Evolutionary conservation across 2,329 filamentous ascomycete species (phyloP).

Genomic region (Sarocladium strictum): DNA sequence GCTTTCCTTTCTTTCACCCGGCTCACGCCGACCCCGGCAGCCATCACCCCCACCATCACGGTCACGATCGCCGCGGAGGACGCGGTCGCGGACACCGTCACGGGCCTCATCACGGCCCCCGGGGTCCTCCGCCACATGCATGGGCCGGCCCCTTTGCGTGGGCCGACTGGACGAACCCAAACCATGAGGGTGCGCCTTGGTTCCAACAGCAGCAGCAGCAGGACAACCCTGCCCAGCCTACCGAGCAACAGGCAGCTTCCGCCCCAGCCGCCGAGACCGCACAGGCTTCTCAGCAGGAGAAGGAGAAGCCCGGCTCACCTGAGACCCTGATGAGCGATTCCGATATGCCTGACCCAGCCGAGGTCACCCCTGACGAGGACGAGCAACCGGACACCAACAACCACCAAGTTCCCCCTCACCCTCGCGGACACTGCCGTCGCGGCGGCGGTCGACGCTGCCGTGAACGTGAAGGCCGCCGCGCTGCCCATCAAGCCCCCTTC

Average conservation of each 20-base stretch:
- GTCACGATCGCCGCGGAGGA: not conserved
- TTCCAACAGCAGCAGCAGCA: not conserved
- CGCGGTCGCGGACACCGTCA: not conserved
- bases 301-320: constrained; percentile 4
- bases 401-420: not conserved
- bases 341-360: constrained; percentile 9
- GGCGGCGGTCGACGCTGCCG: constrained; percentile 16
- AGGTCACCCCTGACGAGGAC: constrained; percentile 10
- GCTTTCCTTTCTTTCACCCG: constrained; percentile 1
- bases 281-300: not conserved
- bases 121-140: not conserved
- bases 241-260: not conserved
- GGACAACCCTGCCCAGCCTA: not conserved
- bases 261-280: not conserved
- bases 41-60: not conserved
- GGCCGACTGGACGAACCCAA: not conserved
- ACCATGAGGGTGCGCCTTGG: not conserved
- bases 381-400: not conserved
- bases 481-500: constrained; percentile 19
- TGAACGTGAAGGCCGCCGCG: constrained; percentile 9
- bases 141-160: constrained; percentile 5
- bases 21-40: not conserved
- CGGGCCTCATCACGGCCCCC: not conserved
- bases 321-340: constrained; percentile 9
- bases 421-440: constrained; percentile 16